phyloP scores from a whole-genome alignment of 306 rosid genomes.

The Malus fusca region DNA sequence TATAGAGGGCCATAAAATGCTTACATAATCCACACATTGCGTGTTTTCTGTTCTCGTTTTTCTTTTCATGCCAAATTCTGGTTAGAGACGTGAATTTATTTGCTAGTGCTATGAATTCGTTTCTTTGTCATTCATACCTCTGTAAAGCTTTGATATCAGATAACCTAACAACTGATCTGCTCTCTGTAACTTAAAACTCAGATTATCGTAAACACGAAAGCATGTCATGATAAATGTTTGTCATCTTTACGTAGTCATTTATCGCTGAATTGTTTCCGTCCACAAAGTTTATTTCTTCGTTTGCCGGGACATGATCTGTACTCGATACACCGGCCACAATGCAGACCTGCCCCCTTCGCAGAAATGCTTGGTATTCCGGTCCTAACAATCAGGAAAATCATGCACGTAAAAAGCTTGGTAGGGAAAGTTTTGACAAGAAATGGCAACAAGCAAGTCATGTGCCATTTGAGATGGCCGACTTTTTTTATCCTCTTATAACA shows the following conservation, averaged over 20 bases:
- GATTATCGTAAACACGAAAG: background rate
- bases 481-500: background rate
- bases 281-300: background rate
- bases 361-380: background rate
- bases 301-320: background rate
- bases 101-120: background rate
- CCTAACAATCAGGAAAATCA: background rate
- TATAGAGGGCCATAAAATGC: no score
- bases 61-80: background rate
- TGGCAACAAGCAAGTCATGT: background rate
- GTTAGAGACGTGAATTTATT: background rate
- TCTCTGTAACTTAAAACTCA: background rate
- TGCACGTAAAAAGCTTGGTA: background rate
- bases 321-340: background rate
- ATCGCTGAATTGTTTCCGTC: background rate
- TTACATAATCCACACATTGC: no score
- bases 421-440: background rate
- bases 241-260: background rate
- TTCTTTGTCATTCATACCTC: background rate
- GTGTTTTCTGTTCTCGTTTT: background rate
- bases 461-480: background rate
- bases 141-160: background rate
- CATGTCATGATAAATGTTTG: background rate
- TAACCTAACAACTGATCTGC: background rate
- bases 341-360: background rate